phyloP scores from a whole-genome alignment of 306 rosid genomes.

The Dalbergia cochinchinensis region DNA sequence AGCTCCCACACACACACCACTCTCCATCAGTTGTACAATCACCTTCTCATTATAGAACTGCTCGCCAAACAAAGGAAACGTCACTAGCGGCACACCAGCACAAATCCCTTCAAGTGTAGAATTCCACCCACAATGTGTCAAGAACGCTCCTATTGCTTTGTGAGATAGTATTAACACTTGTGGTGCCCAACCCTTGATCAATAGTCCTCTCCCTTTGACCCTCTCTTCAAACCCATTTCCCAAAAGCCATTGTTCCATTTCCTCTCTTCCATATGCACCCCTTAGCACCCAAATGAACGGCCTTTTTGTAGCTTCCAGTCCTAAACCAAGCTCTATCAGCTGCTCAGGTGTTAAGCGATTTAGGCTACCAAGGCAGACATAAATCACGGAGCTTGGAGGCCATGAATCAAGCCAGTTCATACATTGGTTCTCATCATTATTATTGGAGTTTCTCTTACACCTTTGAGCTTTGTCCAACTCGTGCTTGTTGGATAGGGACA shows the following conservation, averaged over 20 bases:
- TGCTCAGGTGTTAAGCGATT: slow-evolving; percentile 50
- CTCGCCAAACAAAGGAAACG: slow-evolving; percentile 61
- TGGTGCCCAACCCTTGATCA: slow-evolving; percentile 69
- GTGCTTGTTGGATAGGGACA: slow-evolving; percentile 47
- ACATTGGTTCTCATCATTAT: slow-evolving; percentile 48
- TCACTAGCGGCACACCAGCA: slow-evolving; percentile 55
- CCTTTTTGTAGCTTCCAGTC: slow-evolving; percentile 62
- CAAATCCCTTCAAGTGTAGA: slow-evolving; percentile 63
- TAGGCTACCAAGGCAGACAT: slow-evolving; percentile 70
- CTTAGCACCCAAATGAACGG: slow-evolving; percentile 74
- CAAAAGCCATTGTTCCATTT: slow-evolving; percentile 50
- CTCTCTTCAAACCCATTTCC: slow-evolving; percentile 58
- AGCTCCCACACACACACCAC: slow-evolving; percentile 48
- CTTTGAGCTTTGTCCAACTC: slow-evolving; percentile 52
- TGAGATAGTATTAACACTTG: slow-evolving; percentile 64
- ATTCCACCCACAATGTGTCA: slow-evolving; percentile 75
- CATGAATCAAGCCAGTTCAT: slow-evolving; percentile 63
- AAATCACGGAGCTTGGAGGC: slow-evolving; percentile 55
- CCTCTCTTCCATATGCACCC: slow-evolving; percentile 46
- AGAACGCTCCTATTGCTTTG: slow-evolving; percentile 53
- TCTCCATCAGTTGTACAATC: slow-evolving; percentile 42
- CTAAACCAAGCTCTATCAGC: slow-evolving; percentile 60
- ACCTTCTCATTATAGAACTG: slow-evolving; percentile 60
- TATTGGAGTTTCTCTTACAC: slow-evolving; percentile 48
- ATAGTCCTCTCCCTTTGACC: slow-evolving; percentile 50